phyloP scores from a whole-genome alignment of 1,139 yeast genomes.

The Yamadazyma conglobata region DNA sequence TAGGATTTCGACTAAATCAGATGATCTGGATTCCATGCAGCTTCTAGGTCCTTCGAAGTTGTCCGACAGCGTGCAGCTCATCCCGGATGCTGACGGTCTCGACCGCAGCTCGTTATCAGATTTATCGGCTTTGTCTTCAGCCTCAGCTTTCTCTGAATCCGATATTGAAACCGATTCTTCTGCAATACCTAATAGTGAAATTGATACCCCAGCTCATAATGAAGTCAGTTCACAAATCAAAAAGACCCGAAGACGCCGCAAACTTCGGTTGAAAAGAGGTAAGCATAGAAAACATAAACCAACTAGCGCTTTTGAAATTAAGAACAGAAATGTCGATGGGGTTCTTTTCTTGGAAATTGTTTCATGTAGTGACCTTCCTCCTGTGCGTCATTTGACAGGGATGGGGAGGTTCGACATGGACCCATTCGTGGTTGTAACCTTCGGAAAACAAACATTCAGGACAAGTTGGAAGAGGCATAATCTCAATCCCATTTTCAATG shows the following conservation, averaged over 20 bases:
- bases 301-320: slow-evolving; percentile 26
- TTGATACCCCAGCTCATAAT: slow-evolving; percentile 5
- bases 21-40: slow-evolving; percentile 5
- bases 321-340: slow-evolving; percentile 54
- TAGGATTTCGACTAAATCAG: slow-evolving; percentile 4
- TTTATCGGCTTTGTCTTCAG: slow-evolving; percentile 19
- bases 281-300: slow-evolving; percentile 8
- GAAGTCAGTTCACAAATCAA: slow-evolving; percentile 2
- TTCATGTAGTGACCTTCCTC: slow-evolving; percentile 70
- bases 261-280: slow-evolving; percentile 8
- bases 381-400: slow-evolving; percentile 55
- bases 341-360: slow-evolving; percentile 74
- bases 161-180: slow-evolving; percentile 8
- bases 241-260: neutral
- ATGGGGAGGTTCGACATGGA: slow-evolving; percentile 86
- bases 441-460: slow-evolving; percentile 84
- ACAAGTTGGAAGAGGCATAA: slow-evolving; percentile 86
- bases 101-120: slow-evolving; percentile 22
- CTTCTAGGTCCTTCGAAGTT: slow-evolving; percentile 11
- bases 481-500: slow-evolving; percentile 78
- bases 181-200: slow-evolving; percentile 1
- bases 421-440: slow-evolving; percentile 89
- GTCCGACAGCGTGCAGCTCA: no score
- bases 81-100: no score
- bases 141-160: slow-evolving; percentile 10